Base-by-base conservation (phyloP, 768 basidiomycete species). In the Psilocybe cyanescens region DNA sequence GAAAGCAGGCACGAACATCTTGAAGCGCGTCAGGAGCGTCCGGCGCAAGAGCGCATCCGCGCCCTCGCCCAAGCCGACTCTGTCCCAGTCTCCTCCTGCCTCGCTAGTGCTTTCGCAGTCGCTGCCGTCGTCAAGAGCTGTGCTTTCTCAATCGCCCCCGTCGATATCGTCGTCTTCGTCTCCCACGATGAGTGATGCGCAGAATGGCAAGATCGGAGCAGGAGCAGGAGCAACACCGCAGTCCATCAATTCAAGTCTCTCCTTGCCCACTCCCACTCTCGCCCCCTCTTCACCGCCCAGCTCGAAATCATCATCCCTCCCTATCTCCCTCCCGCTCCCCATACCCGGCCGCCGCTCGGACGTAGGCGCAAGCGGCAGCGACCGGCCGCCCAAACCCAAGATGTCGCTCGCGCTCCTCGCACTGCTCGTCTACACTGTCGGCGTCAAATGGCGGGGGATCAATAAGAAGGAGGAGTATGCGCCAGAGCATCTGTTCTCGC, bases 391-490 rank as follows among this genome's bases (percentile, higher is more conserved):
- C 17, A 92, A 90, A 74, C 79, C 78, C 19, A 91, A 87, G 72
- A 93, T 94, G 86, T 94, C 95, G 0, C 64, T 81, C 3, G 82
- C 83, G 2, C 83, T 99, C 1, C 83, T 88, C 1, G 79, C 84
- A 0, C 82, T 98, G n/a, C 82, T 99, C 8, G 91, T 99, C 29
- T 99, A 99, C 74, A 98, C 97, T 2, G 87, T 97, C 49, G 97
- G 97, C 6, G 95, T 99, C 60, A 97, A 97, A 70, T 97, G 91
- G 64, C 88, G 89, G 14, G 96, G 97, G 0, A 85, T 99, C 73
- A 94, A 94, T 78, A 93, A 95, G 76, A 90, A 92, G 68, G 91
- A 94, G 65, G 78, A 82, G 39, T 98, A 99, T 70, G 89, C 89
- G 4, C 83, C 90, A 0, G 90, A 93, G 66, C 92, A 98, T 68